Conservation (phyloP, 1,284 basidiomycete genomes). For the Sporisorium reilianum region DNA sequence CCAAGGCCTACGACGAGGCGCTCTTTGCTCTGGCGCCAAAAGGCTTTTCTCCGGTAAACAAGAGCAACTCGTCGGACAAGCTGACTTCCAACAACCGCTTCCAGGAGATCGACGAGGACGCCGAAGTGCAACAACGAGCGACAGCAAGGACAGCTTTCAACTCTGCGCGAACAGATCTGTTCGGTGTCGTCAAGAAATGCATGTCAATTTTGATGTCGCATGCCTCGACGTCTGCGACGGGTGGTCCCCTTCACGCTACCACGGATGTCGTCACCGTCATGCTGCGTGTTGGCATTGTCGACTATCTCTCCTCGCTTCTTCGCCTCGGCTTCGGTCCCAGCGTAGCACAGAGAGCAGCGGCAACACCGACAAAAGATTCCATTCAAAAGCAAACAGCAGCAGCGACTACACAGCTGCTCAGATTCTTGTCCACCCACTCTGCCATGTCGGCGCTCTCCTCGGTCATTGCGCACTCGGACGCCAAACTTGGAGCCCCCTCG, state of each 20-base stretch:
- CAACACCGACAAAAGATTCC: slow-evolving; percentile 17
- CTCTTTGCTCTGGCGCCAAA: slow-evolving; percentile 27
- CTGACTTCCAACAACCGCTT: slow-evolving; percentile 39
- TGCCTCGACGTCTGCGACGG: not conserved
- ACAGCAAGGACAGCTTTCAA: slow-evolving; percentile 17
- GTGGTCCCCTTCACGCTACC: slow-evolving; percentile 3
- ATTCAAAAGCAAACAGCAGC: slow-evolving; percentile 30
- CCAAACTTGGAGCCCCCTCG: slow-evolving; percentile 32
- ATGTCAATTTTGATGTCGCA: slow-evolving; percentile 16
- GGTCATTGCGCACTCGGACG: slow-evolving; percentile 32
- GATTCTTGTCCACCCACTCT: slow-evolving; percentile 40
- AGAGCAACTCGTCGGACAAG: slow-evolving; percentile 8
- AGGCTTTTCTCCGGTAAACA: slow-evolving; percentile 7
- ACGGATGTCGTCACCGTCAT: slow-evolving; percentile 43
- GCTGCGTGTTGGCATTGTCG: slow-evolving; percentile 44
- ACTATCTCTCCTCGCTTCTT: slow-evolving; percentile 40
- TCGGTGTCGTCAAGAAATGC: slow-evolving; percentile 14
- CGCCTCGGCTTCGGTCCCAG: slow-evolving; percentile 44
- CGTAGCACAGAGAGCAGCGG: not conserved
- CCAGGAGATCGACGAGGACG: slow-evolving; percentile 42
- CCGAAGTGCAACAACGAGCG: slow-evolving; percentile 12
- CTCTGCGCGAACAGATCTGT: slow-evolving; percentile 20
- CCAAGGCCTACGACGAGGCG: slow-evolving; percentile 31
- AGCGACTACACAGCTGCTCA: slow-evolving; percentile 33
- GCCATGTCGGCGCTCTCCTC: slow-evolving; percentile 49